These are phyloP conservation scores for Melastoma candidum DNA, from an alignment of 441 rosid genomes.

Conservation along the genomic window DNA sequence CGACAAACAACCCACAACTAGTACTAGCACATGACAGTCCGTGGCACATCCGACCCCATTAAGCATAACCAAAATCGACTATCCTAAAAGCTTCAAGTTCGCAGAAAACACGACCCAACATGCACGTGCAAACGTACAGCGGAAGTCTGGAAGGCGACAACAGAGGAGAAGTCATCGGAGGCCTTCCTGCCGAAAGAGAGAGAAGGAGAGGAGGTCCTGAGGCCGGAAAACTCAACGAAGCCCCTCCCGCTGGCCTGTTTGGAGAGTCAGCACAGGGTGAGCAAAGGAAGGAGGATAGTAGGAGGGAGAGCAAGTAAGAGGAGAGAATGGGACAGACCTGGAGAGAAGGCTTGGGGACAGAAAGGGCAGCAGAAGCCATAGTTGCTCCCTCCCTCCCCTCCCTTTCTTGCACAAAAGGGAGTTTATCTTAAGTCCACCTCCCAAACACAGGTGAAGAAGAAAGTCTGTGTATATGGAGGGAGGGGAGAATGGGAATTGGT, in stretches of 20 bases:
- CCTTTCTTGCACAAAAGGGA: background rate
- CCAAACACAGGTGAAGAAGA: background rate
- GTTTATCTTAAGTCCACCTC: background rate
- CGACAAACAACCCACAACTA: background rate
- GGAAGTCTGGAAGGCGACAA: constrained; percentile 64
- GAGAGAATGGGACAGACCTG: constrained; percentile 36
- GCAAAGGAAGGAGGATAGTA: constrained; percentile 1
- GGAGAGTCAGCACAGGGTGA: background rate
- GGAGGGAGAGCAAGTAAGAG: background rate
- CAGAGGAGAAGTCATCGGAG: constrained; percentile 62
- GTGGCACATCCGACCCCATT: no score
- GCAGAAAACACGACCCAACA: background rate
- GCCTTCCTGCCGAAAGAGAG: constrained; percentile 55
- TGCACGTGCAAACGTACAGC: constrained; percentile 44
- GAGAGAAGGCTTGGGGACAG: constrained; percentile 79
- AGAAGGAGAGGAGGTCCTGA: constrained; percentile 46
- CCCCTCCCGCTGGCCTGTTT: constrained; percentile 49
- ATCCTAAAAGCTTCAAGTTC: background rate
- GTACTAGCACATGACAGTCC: no score
- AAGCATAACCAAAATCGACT: background rate
- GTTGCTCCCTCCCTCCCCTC: constrained; percentile 4
- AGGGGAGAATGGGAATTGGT: constrained; percentile 15
- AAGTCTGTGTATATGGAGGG: constrained; percentile 5
- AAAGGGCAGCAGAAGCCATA: constrained; percentile 93
- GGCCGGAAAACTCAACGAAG: constrained; percentile 71